These are phyloP conservation scores for Lodderomyces oxycetoniae DNA, from an alignment of 1,139 yeast genomes.

Conservation along the genomic window DNA sequence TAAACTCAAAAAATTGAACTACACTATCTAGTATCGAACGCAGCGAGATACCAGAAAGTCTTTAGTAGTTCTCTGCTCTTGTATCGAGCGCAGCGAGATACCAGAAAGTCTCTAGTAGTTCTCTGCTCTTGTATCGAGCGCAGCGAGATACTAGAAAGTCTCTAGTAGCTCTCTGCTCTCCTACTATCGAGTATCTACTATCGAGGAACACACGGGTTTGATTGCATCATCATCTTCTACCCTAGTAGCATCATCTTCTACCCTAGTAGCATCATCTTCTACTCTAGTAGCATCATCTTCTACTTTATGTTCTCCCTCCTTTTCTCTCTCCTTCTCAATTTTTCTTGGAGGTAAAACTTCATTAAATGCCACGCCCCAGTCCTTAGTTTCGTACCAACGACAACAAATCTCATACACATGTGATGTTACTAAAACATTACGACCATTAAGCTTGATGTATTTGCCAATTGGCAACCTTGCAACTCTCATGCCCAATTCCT, in stretches of 20 bases:
- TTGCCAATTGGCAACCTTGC: slow-evolving; percentile 86
- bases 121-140: no score
- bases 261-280: slow-evolving; percentile 6
- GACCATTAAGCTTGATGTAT: slow-evolving; percentile 74
- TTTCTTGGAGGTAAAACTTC: slow-evolving; percentile 80
- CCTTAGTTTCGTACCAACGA: slow-evolving; percentile 68
- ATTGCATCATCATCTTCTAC: slow-evolving; percentile 8
- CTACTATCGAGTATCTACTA: background rate
- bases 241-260: slow-evolving; percentile 10
- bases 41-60: no score
- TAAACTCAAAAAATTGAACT: background rate
- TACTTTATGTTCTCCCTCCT: background rate
- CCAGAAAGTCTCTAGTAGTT: no score
- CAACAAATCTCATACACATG: slow-evolving; percentile 87
- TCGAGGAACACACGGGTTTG: background rate
- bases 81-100: no score
- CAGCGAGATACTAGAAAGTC: no score
- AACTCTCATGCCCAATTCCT: slow-evolving; percentile 62
- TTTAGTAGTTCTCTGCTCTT: no score
- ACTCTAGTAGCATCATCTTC: background rate
- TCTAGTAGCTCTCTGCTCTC: background rate
- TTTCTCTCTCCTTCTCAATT: slow-evolving; percentile 20
- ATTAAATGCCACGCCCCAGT: slow-evolving; percentile 88
- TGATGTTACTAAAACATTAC: slow-evolving; percentile 87
- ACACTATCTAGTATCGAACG: background rate